Evolutionary conservation across 345 rosid species (phyloP).

Genomic region (Ricinus communis): DNA sequence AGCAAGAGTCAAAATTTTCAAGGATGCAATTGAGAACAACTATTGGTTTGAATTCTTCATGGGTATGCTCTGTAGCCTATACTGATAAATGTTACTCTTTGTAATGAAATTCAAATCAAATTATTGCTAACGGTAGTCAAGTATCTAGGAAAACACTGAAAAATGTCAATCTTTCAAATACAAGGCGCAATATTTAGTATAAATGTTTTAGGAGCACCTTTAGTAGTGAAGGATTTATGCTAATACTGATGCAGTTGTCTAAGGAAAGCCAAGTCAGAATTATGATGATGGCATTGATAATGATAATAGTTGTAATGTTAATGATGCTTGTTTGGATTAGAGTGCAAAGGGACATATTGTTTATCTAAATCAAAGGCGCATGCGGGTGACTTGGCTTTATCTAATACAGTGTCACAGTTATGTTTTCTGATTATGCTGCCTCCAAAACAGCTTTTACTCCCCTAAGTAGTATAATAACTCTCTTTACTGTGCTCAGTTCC

Average conservation of each 20-base stretch:
- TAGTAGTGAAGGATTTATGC: neutral
- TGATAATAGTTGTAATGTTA: neutral
- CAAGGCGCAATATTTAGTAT: neutral
- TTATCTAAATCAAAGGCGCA: neutral
- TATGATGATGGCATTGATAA: neutral
- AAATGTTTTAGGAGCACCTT: neutral
- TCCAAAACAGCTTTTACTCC: neutral
- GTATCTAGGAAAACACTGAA: neutral
- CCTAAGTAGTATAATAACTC: no score
- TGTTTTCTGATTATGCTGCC: neutral
- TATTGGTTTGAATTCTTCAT: constrained; percentile 94
- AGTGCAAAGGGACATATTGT: neutral
- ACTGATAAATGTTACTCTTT: neutral
- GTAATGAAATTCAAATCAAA: neutral
- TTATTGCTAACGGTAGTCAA: neutral
- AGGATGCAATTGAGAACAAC: constrained; percentile 84
- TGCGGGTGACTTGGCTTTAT: neutral
- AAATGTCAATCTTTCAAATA: neutral
- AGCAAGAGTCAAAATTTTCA: constrained; percentile 67
- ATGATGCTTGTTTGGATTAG: neutral
- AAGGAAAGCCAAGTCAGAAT: neutral
- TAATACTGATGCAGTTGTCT: neutral
- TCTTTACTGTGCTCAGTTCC: neutral
- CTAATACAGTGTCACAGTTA: neutral
- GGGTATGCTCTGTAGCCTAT: constrained; percentile 59